A percentile compares a stretch with the other conserved stretches of the same genome.
Conservation (phyloP, 2,329 filamentous ascomycete species). For the Aspergillus felis region DNA sequence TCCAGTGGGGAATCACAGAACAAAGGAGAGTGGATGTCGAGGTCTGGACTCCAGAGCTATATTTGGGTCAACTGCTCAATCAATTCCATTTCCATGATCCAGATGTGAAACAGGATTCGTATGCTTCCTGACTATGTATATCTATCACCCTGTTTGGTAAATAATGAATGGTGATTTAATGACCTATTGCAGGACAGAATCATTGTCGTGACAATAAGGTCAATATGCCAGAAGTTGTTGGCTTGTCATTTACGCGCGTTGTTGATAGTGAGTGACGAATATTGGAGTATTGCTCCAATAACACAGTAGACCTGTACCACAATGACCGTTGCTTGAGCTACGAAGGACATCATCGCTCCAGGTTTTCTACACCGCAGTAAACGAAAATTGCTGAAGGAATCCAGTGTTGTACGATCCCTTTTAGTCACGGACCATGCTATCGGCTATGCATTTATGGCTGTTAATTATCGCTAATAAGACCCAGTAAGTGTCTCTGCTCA, state of each 20-base stretch:
- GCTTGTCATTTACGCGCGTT: background rate
- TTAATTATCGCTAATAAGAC: background rate
- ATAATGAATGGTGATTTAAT: background rate
- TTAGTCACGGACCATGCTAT: background rate
- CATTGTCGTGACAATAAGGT: background rate
- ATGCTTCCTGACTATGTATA: background rate
- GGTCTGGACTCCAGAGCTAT: background rate
- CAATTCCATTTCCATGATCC: background rate
- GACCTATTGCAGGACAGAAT: background rate
- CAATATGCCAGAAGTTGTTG: background rate
- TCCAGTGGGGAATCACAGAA: background rate
- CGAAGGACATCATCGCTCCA: background rate
- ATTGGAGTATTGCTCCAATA: no score
- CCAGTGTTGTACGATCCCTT: background rate
- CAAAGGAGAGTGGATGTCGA: background rate
- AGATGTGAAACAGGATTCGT: background rate
- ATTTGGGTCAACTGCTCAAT: background rate
- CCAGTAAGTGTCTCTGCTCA: background rate
- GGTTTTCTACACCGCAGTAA: background rate
- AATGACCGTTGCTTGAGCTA: background rate
- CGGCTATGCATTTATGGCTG: background rate
- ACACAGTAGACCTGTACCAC: no score
- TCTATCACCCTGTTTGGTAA: no score
- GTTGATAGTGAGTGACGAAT: background rate
- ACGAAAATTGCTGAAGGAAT: background rate